Evolutionary conservation across 805 yeast species (phyloP).

Genomic region (Wickerhamiella kurtzmanii): DNA sequence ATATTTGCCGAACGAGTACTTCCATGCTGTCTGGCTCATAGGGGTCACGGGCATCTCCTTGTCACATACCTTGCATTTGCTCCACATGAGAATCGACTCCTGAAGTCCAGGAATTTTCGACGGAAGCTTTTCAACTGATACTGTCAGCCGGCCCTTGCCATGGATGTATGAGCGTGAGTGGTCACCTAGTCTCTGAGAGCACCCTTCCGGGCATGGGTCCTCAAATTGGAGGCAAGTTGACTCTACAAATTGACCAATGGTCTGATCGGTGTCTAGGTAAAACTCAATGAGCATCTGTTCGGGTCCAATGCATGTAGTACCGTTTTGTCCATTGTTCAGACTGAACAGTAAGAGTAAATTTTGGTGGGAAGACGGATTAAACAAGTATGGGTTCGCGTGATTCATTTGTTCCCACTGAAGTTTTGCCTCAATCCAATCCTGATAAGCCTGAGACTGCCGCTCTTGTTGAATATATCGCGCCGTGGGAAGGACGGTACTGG

Average conservation of each 20-base stretch:
- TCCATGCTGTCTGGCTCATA: slow-evolving; percentile 80
- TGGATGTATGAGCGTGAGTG: slow-evolving; percentile 84
- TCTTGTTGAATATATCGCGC: slow-evolving; percentile 26
- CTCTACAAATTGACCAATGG: slow-evolving; percentile 81
- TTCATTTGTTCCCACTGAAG: slow-evolving; percentile 61
- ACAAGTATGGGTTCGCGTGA: slow-evolving; percentile 39
- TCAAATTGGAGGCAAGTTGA: slow-evolving; percentile 56
- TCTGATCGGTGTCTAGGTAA: slow-evolving; percentile 81
- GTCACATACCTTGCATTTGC: slow-evolving; percentile 70
- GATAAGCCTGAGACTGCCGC: slow-evolving; percentile 21
- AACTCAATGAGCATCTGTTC: slow-evolving; percentile 69
- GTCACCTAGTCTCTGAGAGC: slow-evolving; percentile 54
- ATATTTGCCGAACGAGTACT: slow-evolving; percentile 85
- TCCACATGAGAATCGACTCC: slow-evolving; percentile 76
- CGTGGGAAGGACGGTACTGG: slow-evolving; percentile 14
- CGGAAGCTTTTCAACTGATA: slow-evolving; percentile 50
- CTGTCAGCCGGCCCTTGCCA: slow-evolving; percentile 70
- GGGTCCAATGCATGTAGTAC: slow-evolving; percentile 91
- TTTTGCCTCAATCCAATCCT: slow-evolving; percentile 28
- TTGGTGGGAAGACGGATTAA: slow-evolving; percentile 64
- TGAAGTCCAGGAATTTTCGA: slow-evolving; percentile 46
- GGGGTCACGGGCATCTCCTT: slow-evolving; percentile 62
- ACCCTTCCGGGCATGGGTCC: slow-evolving; percentile 63
- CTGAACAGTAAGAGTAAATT: slow-evolving; percentile 67
- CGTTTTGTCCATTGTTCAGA: slow-evolving; percentile 66